Percentiles rank a stretch among this genome's conserved stretches.
Evolutionary conservation across 345 rosid species (phyloP).

Genomic region (Salix suchowensis): DNA sequence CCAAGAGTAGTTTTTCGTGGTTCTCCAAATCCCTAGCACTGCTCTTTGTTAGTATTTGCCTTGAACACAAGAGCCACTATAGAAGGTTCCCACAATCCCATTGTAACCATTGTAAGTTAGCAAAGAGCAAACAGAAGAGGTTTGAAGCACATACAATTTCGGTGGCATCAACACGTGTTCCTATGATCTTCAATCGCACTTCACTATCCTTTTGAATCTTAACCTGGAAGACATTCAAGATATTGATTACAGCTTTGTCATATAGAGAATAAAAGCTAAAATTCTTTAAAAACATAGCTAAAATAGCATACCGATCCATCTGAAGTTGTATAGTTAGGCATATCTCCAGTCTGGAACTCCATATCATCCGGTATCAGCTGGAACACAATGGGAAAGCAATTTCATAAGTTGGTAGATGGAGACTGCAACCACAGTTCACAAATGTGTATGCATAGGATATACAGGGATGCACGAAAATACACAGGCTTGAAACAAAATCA

Average conservation of each 20-base stretch:
- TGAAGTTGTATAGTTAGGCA: conserved; percentile 86
- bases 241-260: background rate
- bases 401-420: background rate
- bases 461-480: background rate
- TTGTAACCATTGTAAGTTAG: background rate
- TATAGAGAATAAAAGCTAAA: background rate
- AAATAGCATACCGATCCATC: conserved; percentile 69
- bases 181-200: conserved; percentile 87
- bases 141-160: conserved; percentile 54
- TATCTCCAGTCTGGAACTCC: conserved; percentile 93
- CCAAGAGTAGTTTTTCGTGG: no score
- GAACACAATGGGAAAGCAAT: background rate
- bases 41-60: no score
- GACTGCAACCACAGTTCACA: background rate
- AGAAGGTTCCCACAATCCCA: no score
- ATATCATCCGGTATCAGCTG: conserved; percentile 94
- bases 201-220: conserved; percentile 93
- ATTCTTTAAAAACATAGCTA: background rate
- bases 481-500: background rate
- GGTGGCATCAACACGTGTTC: conserved; percentile 87
- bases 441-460: background rate
- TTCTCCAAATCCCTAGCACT: no score
- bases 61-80: no score
- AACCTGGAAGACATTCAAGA: conserved; percentile 42
- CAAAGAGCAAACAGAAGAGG: background rate